Evolutionary conservation across 257 asterid species (phyloP), one percentile per base, ranked within the genome.

Genomic region (Eustoma russellianum): DNA sequence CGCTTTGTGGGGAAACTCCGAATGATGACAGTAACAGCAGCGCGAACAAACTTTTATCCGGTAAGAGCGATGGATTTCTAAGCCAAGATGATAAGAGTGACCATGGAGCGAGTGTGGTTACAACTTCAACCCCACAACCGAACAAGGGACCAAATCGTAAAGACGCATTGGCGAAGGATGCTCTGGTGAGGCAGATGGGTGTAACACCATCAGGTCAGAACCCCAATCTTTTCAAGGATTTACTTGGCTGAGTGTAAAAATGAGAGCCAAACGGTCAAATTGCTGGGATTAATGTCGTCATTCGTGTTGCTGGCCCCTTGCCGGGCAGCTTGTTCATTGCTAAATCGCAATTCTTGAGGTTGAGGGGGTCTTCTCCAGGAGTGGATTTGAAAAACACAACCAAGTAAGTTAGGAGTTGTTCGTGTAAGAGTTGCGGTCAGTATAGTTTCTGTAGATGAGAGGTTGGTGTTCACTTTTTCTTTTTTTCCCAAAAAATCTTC

Each of bases 101-200:
- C 46, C 72, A 59, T 30, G 79, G 69, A 48, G 78, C 70, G 43
- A 65, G 46, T 60, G 53, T 58, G 9, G 66, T 57, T 19, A 65
- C 55, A 30, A 44, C 72, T 47, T 41, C 67, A n/a, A 17, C 69
- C 35, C 68, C 66, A 40, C 81, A 66, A 45, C 19, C 52, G 60
- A 77, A 69, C 70, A 83, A 85, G 70, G 98, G 95, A 16, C 93
- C 83, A 1, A 88, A 74, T 60, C 55, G 66, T 66, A 88, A 79
- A 76, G 95, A 80, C 41, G 83, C 87, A 30, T 61, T 92, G 74
- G 90, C 76, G 55, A 92, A 83, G 75, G 99, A 92, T 75, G 83
- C 95, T 28, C 84, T 74, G 12, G 99, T 83, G 19, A 83, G 99
- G 71, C 99, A 92, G 64, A 47, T 92, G 82, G 99, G 99, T 1